phyloP scores from a whole-genome alignment of 352 stramenopile species.

The Pythium biforme region DNA sequence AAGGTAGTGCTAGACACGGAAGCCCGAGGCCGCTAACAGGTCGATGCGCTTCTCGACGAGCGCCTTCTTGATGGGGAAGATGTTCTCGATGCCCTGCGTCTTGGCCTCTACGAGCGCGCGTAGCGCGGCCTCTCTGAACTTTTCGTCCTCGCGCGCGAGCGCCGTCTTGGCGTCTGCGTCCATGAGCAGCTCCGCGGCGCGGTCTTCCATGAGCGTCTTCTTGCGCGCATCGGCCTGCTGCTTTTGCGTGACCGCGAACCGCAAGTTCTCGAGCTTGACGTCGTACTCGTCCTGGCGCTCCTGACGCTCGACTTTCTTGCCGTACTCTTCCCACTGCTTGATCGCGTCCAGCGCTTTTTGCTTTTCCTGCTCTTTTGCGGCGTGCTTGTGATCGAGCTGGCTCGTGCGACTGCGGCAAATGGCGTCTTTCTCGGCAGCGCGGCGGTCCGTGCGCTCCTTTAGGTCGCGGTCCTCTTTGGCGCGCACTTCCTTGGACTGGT shows the following conservation, averaged over 20 bases:
- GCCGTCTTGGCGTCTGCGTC: constrained; percentile 34
- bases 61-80: constrained; percentile 74
- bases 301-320: constrained; percentile 54
- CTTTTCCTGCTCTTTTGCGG: constrained; percentile 34
- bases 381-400: constrained; percentile 58
- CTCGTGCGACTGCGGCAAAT: constrained; percentile 56
- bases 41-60: constrained; percentile 70
- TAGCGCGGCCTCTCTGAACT: constrained; percentile 56
- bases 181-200: constrained; percentile 30
- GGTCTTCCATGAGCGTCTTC: constrained; percentile 46
- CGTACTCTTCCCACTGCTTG: constrained; percentile 69
- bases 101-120: constrained; percentile 60
- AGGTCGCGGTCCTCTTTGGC: constrained; percentile 70
- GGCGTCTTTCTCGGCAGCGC: constrained; percentile 58
- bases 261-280: constrained; percentile 50
- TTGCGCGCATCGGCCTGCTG: constrained; percentile 71
- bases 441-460: constrained; percentile 51
- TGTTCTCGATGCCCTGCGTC: constrained; percentile 52
- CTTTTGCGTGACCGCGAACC: constrained; percentile 67
- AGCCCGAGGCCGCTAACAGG: constrained; percentile 64
- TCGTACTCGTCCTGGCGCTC: constrained; percentile 64
- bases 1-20: constrained; percentile 63
- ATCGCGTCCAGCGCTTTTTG: constrained; percentile 49
- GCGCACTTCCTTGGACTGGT: constrained; percentile 70
- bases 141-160: constrained; percentile 50